Evolutionary conservation across 345 rosid species (phyloP).

Genomic region (Pistacia vera): DNA sequence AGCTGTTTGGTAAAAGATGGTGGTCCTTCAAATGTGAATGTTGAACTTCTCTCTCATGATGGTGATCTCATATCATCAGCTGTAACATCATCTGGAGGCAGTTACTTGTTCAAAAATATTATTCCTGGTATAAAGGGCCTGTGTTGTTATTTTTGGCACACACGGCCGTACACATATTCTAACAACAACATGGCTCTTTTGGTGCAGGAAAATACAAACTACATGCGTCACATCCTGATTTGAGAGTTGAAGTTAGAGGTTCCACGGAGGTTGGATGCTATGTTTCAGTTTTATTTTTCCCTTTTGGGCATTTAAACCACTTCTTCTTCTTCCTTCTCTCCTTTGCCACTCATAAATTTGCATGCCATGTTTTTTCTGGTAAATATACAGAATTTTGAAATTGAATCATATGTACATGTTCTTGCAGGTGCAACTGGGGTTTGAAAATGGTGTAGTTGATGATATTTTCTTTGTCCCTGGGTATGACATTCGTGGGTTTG

Average conservation of each 20-base stretch:
- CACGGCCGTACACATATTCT: background rate
- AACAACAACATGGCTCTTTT: conserved; percentile 16
- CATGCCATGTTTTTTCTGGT: background rate
- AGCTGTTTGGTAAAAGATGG: conserved; percentile 74
- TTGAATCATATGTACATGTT: conserved; percentile 14
- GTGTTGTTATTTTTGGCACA: background rate
- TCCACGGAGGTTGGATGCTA: conserved; percentile 67
- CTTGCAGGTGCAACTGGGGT: conserved; percentile 79
- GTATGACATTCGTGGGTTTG: conserved; percentile 72
- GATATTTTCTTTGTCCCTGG: conserved; percentile 83
- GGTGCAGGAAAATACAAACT: conserved; percentile 71
- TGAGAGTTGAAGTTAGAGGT: conserved; percentile 76
- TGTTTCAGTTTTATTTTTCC: conserved; percentile 7
- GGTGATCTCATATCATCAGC: conserved; percentile 71
- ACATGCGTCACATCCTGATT: conserved; percentile 81
- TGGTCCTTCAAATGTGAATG: conserved; percentile 83
- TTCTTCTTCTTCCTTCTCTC: background rate
- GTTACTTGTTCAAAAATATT: conserved; percentile 71
- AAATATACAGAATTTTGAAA: background rate
- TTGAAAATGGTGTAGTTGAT: conserved; percentile 68
- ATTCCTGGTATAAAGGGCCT: conserved; percentile 63
- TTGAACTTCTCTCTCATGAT: conserved; percentile 67
- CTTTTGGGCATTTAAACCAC: background rate
- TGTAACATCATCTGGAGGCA: conserved; percentile 66
- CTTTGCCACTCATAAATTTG: background rate